phyloP scores from a whole-genome alignment of 495 filamentous ascomycete species.

The Wilcoxina mikolae region DNA sequence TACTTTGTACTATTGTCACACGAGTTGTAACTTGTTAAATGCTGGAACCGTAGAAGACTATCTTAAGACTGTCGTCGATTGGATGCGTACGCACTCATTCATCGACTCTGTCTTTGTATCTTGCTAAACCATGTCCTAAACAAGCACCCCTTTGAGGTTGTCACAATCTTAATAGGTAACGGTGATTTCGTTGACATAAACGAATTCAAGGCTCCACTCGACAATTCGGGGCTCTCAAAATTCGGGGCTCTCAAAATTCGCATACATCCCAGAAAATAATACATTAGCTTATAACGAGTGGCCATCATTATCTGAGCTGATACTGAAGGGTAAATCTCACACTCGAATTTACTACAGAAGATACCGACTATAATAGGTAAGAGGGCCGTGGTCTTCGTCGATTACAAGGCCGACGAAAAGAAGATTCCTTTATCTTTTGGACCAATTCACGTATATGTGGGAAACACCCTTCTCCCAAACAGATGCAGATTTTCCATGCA shows the following conservation, averaged over 20 bases:
- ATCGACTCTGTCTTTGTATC: too few relatives aligned
- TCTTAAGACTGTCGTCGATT: slow-evolving; percentile 50
- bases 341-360: neutral
- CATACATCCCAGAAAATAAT: slow-evolving; percentile 46
- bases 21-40: slow-evolving; percentile 8
- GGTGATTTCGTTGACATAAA: slow-evolving; percentile 49
- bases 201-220: slow-evolving; percentile 46
- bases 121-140: slow-evolving; percentile 7
- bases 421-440: slow-evolving; percentile 58
- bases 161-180: slow-evolving; percentile 84
- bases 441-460: slow-evolving; percentile 62
- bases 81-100: slow-evolving; percentile 44
- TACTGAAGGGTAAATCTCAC: slow-evolving; percentile 40
- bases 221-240: slow-evolving; percentile 36
- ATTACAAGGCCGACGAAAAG: slow-evolving; percentile 73
- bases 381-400: slow-evolving; percentile 52
- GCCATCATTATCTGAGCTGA: slow-evolving; percentile 71
- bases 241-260: slow-evolving; percentile 39
- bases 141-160: slow-evolving; percentile 68
- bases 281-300: slow-evolving; percentile 59
- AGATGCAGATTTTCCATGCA: slow-evolving; percentile 50
- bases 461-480: slow-evolving; percentile 62
- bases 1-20: slow-evolving; percentile 43
- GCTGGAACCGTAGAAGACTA: slow-evolving; percentile 60
- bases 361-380: slow-evolving; percentile 31